Evolutionary conservation across 2,329 filamentous ascomycete species (phyloP).

Genomic region (Aspergillus alliaceus): DNA sequence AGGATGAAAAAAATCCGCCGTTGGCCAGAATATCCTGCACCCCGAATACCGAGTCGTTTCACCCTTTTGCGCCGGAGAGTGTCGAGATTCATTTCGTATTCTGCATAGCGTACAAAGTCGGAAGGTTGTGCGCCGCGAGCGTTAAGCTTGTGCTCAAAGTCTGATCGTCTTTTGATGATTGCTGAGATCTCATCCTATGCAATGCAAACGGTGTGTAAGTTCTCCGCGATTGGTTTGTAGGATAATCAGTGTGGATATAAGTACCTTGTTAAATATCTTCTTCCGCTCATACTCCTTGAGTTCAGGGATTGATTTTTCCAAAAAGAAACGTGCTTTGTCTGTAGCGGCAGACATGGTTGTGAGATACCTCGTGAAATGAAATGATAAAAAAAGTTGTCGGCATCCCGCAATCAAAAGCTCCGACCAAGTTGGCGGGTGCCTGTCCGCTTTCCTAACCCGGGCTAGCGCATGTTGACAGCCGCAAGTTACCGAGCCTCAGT

Average conservation of each 20-base stretch:
- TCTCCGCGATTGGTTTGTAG: not conserved
- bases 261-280: constrained; percentile 79
- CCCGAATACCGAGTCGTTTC: constrained; percentile 74
- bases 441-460: constrained; percentile 15
- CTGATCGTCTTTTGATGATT: constrained; percentile 85
- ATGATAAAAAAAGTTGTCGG: constrained; percentile 35
- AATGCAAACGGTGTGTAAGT: constrained; percentile 8
- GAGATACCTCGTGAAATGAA: constrained; percentile 2
- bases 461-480: constrained; percentile 18
- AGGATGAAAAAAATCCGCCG: constrained; percentile 85
- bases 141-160: constrained; percentile 89
- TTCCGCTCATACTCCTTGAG: constrained; percentile 90
- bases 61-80: constrained; percentile 78
- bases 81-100: constrained; percentile 68
- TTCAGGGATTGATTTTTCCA: constrained; percentile 89
- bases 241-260: constrained; percentile 12
- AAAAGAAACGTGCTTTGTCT: constrained; percentile 92
- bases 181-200: constrained; percentile 80
- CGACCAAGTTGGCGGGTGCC: constrained; percentile 14
- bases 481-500: constrained; percentile 19
- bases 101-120: constrained; percentile 83
- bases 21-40: constrained; percentile 70
- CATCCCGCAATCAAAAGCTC: constrained; percentile 29
- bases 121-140: constrained; percentile 72
- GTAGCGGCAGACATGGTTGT: constrained; percentile 73